Base-by-base conservation (phyloP, 805 yeast genomes). In the Priceomyces haplophilus region DNA sequence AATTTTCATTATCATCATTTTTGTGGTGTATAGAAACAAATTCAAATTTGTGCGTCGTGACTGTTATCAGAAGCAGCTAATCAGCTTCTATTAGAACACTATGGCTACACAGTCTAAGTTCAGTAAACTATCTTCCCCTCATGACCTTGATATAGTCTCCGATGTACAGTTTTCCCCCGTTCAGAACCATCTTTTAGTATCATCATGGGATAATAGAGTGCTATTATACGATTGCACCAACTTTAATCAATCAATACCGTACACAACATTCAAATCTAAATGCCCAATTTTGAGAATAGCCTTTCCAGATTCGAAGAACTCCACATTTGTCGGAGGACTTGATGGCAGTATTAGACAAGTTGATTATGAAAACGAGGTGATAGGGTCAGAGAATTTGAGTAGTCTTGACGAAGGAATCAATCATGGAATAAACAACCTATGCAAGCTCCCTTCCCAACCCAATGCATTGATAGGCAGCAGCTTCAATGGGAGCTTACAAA, bases 131-230 rank as follows among this genome's bases (percentile, higher is more conserved):
- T 50, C 55, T 2, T 44, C 58, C 1, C 66, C 69, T 3, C 30
- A 40, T 23, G 52, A 55, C 31, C 44, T 64, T 7, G 81, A 76
- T 50, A 54, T 73, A 12, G 56, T 77, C 15, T 73, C 81, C 0
- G 66, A 68, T 4, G 41, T 75, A 16, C 53, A 59, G 38, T 72
- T 74, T 55, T 58, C 74, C 2, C 69, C 70, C 2, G 13, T 33
- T 3, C 45, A 49, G 8, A 42, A 53, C n/a, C 69, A 70, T 38
- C 61, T 82, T 11, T 56, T 78, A 3, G 77, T 69, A 1, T 67
- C 83, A 2, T 65, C 82, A 0, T 83, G 88, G 87, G 85, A 80
- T 49, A 73, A 78, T 3, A 53, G 65, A 3, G 53, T 80, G 0
- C 53, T 68, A 3, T 56, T 79, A 3, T 80, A 72, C 52, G 72